Base-by-base conservation (phyloP, 345 rosid genomes). In the Pugionium dolabratum region DNA sequence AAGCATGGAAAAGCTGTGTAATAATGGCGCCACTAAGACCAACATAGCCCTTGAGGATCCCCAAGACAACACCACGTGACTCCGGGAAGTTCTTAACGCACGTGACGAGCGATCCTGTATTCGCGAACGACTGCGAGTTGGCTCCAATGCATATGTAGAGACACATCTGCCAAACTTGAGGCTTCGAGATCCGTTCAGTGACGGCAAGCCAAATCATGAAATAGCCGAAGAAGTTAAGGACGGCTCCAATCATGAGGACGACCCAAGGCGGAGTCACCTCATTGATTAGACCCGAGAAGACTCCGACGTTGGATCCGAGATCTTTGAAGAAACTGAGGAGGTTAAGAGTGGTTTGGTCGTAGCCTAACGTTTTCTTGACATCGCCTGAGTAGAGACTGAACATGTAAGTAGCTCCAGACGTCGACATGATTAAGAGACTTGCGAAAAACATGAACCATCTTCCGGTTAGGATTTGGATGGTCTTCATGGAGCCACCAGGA, bases 81-180 rank as follows among this genome's bases (percentile, higher is more conserved):
- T 81, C 83, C 8, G 88, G 88, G 81, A 83, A 83, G 67, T 81
- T 84, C 65, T 81, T 79, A 27, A 84, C 88, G 59, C 76, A 77
- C 46, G 88, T 81, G 61, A 81, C 85, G 0, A 79, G 61, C 7
- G 81, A 75, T 4, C 88, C 85, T 0, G 85, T 84, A 6, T 81
- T 81, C 54, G 85, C 79, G 11, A 81, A 84, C 1, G 88, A 72
- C 62, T 79, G 88, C 0, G 88, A 84, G 70, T 84, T 84, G 2
- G 88, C 80, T 5, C 85, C 88, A 2, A 81, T 26, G 30, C 82
- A 84, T 5, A 79, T 79, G 59, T 75, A 84, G 0, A 79, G 37
- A 44, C 85, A 84, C 88, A 84, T 84, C 1, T 79, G 78, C 88
- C 88, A 84, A 4, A 84, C 74, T 11, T 59, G 69, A 36, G 84